These are phyloP conservation scores for Talaromyces funiculosus DNA, from an alignment of 2,329 filamentous ascomycete species.

Conservation along the genomic window DNA sequence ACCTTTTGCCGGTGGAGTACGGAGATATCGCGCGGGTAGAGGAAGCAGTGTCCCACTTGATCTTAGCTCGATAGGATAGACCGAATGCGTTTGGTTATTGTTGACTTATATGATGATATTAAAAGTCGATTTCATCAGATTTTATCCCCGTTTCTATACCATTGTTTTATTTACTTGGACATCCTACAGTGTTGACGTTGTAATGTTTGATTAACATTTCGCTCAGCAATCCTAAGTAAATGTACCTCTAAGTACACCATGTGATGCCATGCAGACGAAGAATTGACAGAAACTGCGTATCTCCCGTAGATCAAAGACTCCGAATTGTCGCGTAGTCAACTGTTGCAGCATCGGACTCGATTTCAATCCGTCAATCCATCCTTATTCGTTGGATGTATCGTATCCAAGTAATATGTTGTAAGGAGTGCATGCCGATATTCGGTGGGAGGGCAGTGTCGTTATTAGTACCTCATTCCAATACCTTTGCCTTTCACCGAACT, in stretches of 20 bases:
- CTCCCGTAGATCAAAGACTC: not conserved
- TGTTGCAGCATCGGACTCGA: not conserved
- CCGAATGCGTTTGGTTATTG: constrained; percentile 3
- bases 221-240: not conserved
- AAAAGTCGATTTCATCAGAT: not conserved
- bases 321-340: not conserved
- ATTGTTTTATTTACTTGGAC: not conserved
- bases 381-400: not conserved
- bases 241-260: not conserved
- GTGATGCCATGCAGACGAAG: not conserved
- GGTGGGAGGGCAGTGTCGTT: not conserved
- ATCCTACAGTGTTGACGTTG: not conserved
- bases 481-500: not conserved
- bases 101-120: not conserved
- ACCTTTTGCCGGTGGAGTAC: constrained; percentile 67
- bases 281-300: not conserved
- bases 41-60: constrained; percentile 93
- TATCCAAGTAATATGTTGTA: not conserved
- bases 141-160: not conserved
- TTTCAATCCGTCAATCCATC: not conserved
- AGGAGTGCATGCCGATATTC: not conserved
- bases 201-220: not conserved
- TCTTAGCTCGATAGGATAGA: constrained; percentile 47
- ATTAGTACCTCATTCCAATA: not conserved
- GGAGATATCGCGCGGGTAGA: constrained; percentile 80